Percentiles rank a stretch among this genome's conserved stretches.
Evolutionary conservation across 1,284 basidiomycete species (phyloP).

Genomic region (Ustilago curta): DNA sequence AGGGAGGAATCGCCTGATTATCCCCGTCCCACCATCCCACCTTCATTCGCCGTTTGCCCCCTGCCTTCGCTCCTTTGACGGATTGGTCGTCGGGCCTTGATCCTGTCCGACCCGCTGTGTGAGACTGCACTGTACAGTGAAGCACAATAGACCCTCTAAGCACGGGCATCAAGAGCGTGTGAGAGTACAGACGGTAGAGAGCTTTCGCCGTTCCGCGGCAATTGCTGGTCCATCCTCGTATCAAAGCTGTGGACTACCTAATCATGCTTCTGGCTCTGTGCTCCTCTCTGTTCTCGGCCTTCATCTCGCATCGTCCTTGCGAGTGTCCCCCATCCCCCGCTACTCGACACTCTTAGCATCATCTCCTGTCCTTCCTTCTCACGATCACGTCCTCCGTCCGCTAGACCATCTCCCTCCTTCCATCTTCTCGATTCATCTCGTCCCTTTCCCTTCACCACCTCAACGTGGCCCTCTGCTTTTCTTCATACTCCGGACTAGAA

Average conservation of each 20-base stretch:
- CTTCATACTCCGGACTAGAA: not conserved
- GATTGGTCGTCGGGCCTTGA: constrained; percentile 8
- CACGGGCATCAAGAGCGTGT: no score
- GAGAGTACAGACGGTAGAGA: not conserved
- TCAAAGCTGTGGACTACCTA: constrained; percentile 6
- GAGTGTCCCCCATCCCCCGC: no score
- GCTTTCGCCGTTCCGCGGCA: constrained; percentile 15
- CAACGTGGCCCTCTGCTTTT: constrained; percentile 26
- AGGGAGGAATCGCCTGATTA: constrained; percentile 25
- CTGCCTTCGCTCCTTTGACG: not conserved
- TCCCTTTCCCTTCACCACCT: constrained; percentile 19
- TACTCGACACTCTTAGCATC: not conserved
- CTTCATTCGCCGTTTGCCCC: constrained; percentile 9
- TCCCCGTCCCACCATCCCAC: not conserved
- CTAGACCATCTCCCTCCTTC: constrained; percentile 2
- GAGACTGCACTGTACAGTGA: no score
- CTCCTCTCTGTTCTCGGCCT: not conserved
- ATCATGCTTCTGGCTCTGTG: constrained; percentile 8
- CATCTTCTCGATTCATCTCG: constrained; percentile 26
- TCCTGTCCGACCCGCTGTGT: not conserved
- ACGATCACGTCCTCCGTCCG: not conserved
- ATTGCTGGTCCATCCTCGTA: not conserved
- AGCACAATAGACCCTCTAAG: no score
- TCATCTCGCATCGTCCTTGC: not conserved
- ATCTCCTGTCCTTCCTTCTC: constrained; percentile 3